Percentiles rank a stretch among this genome's conserved stretches.
Conservation (phyloP, 768 basidiomycete genomes). For the Cystobasidiopsis lactophilus region DNA sequence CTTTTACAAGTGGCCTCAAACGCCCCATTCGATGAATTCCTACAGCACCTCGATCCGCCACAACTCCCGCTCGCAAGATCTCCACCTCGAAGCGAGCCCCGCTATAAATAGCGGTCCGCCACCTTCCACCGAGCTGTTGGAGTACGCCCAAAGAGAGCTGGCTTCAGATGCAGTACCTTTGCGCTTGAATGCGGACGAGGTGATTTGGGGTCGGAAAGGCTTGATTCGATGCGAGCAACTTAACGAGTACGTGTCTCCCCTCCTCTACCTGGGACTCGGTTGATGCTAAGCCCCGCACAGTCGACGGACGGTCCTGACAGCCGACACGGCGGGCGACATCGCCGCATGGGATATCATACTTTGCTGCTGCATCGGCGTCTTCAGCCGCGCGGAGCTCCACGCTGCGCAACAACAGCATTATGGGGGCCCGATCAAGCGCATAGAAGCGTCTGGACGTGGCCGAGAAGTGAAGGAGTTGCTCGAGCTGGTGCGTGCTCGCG, state of each 20-base stretch:
- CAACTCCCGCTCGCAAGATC: too few relatives aligned
- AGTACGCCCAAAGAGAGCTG: slow-evolving; percentile 39
- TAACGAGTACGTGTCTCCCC: slow-evolving; percentile 46
- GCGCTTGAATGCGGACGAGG: slow-evolving; percentile 40
- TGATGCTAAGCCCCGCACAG: too few relatives aligned
- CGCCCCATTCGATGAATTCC: too few relatives aligned
- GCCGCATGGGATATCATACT: slow-evolving; percentile 81
- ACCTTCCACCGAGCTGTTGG: not conserved
- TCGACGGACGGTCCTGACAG: slow-evolving; percentile 65
- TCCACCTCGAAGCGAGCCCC: too few relatives aligned
- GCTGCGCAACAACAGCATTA: slow-evolving; percentile 31
- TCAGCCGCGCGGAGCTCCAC: slow-evolving; percentile 39
- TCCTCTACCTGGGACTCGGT: too few relatives aligned
- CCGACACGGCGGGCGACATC: slow-evolving; percentile 69
- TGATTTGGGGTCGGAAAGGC: slow-evolving; percentile 50
- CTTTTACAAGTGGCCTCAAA: too few relatives aligned
- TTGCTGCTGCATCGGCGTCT: slow-evolving; percentile 51
- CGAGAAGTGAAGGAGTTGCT: slow-evolving; percentile 37
- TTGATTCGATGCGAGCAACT: slow-evolving; percentile 60
- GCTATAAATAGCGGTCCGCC: too few relatives aligned
- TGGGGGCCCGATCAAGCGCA: too few relatives aligned
- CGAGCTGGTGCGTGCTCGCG: slow-evolving; percentile 63
- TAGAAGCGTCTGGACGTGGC: too few relatives aligned
- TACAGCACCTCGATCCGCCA: too few relatives aligned
- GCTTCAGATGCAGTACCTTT: slow-evolving; percentile 44